Conservation (phyloP, 441 rosid genomes). For the Heliophila coronopifolia region DNA sequence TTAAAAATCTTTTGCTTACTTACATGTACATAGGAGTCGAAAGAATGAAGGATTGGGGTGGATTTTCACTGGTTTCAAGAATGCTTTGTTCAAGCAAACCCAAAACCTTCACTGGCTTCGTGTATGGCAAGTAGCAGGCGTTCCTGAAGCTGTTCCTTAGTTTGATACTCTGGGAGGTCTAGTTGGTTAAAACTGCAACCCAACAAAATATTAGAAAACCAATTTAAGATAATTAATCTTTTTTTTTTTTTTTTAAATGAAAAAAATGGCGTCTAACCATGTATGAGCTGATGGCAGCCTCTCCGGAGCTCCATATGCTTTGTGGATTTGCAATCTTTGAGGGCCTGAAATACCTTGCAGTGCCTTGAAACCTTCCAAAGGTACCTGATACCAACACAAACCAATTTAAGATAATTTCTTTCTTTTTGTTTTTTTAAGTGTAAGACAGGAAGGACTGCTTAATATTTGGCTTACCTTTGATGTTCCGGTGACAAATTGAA, state of each 20-base stretch:
- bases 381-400: slow-evolving; percentile 55
- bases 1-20: neutral
- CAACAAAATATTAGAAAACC: too few relatives aligned
- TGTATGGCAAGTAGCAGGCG: slow-evolving; percentile 88
- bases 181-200: slow-evolving; percentile 87
- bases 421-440: too few relatives aligned
- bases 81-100: slow-evolving; percentile 55
- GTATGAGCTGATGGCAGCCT: slow-evolving; percentile 96
- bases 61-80: slow-evolving; percentile 2
- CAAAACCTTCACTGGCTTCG: slow-evolving; percentile 95
- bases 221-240: neutral
- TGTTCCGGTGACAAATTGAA: slow-evolving; percentile 96
- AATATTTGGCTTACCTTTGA: slow-evolving; percentile 57
- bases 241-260: too few relatives aligned
- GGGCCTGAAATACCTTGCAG: slow-evolving; percentile 96
- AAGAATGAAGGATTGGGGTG: slow-evolving; percentile 18
- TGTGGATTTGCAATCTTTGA: slow-evolving; percentile 93
- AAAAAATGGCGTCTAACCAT: slow-evolving; percentile 44
- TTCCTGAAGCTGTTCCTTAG: slow-evolving; percentile 79
- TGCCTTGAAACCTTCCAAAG: slow-evolving; percentile 90
- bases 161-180: slow-evolving; percentile 83
- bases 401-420: neutral
- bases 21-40: slow-evolving; percentile 22
- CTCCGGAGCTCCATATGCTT: slow-evolving; percentile 92
- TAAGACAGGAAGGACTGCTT: too few relatives aligned